These are phyloP conservation scores for Parastagonospora avenae DNA, from an alignment of 2,329 filamentous ascomycete species.

Conservation along the genomic window DNA sequence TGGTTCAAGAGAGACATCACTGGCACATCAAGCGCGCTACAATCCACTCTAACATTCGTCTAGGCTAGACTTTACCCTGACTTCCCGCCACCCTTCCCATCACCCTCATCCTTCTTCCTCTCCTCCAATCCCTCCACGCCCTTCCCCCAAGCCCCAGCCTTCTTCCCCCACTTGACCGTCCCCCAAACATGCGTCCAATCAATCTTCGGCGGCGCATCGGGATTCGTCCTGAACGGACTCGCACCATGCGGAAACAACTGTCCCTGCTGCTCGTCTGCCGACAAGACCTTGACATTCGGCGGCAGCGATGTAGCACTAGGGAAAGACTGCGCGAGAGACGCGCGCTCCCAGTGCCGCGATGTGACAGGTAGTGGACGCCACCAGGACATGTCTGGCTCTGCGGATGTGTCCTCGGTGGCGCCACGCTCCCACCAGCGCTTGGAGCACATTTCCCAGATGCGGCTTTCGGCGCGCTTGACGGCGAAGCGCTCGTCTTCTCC, in stretches of 20 bases:
- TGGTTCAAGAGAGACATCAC: neutral
- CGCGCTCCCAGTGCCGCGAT: constrained; percentile 69
- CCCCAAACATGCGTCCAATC: constrained; percentile 61
- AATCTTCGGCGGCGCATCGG: constrained; percentile 57
- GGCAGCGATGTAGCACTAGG: constrained; percentile 6
- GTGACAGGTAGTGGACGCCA: constrained; percentile 69
- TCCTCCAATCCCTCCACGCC: constrained; percentile 54
- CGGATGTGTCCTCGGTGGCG: constrained; percentile 57
- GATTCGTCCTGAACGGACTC: constrained; percentile 53
- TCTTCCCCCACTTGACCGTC: constrained; percentile 58
- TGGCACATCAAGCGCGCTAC: neutral
- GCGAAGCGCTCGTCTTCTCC: constrained; percentile 84
- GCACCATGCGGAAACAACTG: constrained; percentile 50
- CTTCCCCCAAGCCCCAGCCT: constrained; percentile 58
- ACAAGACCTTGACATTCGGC: constrained; percentile 21
- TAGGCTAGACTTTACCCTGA: neutral
- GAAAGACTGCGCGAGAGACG: neutral
- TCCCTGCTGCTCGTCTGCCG: constrained; percentile 20
- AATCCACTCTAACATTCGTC: neutral
- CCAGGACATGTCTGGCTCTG: constrained; percentile 59
- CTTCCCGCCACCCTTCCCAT: neutral
- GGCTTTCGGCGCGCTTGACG: constrained; percentile 74
- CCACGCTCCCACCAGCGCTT: constrained; percentile 71
- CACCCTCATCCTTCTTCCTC: constrained; percentile 35
- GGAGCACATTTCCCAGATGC: constrained; percentile 84